Base-by-base conservation (phyloP, 2,329 filamentous ascomycete species). In the Penicillium decumbens region DNA sequence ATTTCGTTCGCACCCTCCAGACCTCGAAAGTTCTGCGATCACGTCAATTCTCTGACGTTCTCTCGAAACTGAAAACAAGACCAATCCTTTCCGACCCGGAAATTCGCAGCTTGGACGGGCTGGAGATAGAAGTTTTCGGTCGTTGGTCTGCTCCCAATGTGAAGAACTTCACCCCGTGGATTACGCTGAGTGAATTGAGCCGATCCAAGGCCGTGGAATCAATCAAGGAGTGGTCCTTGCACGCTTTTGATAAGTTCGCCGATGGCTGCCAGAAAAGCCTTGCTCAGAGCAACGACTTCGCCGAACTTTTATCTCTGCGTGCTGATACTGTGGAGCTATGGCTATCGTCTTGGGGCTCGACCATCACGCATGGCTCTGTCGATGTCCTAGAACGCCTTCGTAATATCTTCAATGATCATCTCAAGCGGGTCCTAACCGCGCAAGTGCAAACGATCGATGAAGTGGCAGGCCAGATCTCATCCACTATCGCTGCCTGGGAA, bases 101-200 rank as follows among this genome's bases (percentile, higher is more conserved):
- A 1, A 74, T 96, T 15, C 78, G 79, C 46, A 71, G 74, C 1
- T 69, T 93, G 1, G 82, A 88, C 56, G 85, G 85, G 13, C 72
- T 95, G 10, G 81, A 87, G 30, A 73, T 96, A 24, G 89, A 95
- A 63, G 72, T 93, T 8, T 83, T 89, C 61, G 82, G 85, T 55
- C 79, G 79, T 18, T 95, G 90, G 87, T 87, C 93, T 54, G 80
- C 87, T 15, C 83, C 90, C 6, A 89, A 95, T 52, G 87, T 95
- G 37, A 82, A 81, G 41, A 87, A 86, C 56, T 96, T 95, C 65
- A 92, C 84, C 0, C 91, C 91, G 0, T 95, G 89, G 73, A 87
- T 95, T 30, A 83, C 88, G 27, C 84, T 95, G 60, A 88, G 91
- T 57, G 87, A 93, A 57, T 69, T 88, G 4, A 80, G 83, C 23